phyloP scores from a whole-genome alignment of 352 stramenopile species.

The Blastocystis hominis region DNA sequence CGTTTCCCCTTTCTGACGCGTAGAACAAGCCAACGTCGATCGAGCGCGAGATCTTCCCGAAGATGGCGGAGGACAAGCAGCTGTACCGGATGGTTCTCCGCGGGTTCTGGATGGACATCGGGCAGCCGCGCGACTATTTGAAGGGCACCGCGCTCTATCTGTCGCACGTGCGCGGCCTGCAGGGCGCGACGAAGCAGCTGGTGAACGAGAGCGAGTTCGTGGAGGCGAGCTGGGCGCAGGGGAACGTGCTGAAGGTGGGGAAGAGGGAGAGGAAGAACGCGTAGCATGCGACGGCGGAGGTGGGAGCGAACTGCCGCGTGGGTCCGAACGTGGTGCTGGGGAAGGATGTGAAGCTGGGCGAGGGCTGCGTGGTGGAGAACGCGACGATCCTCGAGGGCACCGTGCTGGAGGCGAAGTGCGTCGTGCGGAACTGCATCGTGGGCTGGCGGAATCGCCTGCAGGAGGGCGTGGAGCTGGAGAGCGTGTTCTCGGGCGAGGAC shows the following conservation, averaged over 20 bases:
- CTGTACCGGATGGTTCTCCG: conserved; percentile 74
- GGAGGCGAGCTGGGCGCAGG: conserved; percentile 69
- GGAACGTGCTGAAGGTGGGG: conserved; percentile 71
- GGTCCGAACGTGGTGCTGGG: conserved; percentile 78
- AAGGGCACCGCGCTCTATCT: conserved; percentile 75
- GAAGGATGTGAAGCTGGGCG: conserved; percentile 71
- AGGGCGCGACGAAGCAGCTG: conserved; percentile 62
- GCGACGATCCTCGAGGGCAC: conserved; percentile 73
- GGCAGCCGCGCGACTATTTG: conserved; percentile 77
- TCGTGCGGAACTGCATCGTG: conserved; percentile 73
- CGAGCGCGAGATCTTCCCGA: conserved; percentile 78
- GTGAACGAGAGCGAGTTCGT: conserved; percentile 62
- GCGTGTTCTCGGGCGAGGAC: conserved; percentile 21
- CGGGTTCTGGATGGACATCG: conserved; percentile 80
- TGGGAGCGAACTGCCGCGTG: conserved; percentile 72
- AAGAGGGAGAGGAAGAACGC: not conserved
- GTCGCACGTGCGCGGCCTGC: conserved; percentile 65
- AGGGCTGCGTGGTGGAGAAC: conserved; percentile 73
- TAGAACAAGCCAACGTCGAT: conserved; percentile 72
- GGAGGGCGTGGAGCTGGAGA: not conserved
- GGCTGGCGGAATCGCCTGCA: conserved; percentile 72
- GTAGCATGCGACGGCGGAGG: conserved; percentile 68
- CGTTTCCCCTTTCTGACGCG: not conserved
- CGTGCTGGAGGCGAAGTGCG: conserved; percentile 71
- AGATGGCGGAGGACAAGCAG: conserved; percentile 75